phyloP scores from a whole-genome alignment of 1,284 basidiomycete genomes.

The Austroboletus novae-zelandiae region DNA sequence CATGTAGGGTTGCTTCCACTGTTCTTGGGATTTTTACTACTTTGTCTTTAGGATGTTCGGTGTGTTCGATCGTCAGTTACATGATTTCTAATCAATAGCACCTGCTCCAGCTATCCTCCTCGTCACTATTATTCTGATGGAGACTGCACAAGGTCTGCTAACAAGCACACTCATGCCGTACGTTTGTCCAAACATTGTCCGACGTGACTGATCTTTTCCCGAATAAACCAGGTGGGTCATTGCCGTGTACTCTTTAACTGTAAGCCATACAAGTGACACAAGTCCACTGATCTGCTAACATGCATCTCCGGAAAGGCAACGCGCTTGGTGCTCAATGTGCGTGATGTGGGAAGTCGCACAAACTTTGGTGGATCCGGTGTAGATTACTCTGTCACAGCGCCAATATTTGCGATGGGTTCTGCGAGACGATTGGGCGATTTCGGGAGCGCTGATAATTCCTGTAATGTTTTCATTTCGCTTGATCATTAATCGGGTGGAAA shows the following conservation, averaged over 20 bases:
- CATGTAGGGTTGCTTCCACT: neutral
- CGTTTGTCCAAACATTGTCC: neutral
- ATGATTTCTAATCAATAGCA: neutral
- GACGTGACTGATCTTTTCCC: neutral
- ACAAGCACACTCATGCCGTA: neutral
- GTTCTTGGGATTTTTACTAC: neutral
- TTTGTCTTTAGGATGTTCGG: neutral
- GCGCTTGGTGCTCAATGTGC: slow-evolving; percentile 4
- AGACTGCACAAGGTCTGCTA: neutral
- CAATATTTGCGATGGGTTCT: neutral
- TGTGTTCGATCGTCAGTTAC: neutral
- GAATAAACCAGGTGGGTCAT: neutral
- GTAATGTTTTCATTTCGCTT: neutral
- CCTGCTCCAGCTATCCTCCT: neutral
- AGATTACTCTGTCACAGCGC: neutral
- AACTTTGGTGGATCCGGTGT: neutral
- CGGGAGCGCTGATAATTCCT: neutral
- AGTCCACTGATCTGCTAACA: neutral
- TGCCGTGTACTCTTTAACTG: neutral
- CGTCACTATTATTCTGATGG: neutral
- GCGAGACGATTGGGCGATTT: neutral
- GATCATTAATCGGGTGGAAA: neutral
- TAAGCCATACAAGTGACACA: neutral
- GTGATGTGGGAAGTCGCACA: neutral
- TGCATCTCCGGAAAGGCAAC: neutral